These are phyloP conservation scores for Pestalotiopsis sp. DNA, from an alignment of 2,329 filamentous ascomycete genomes.

Conservation along the genomic window DNA sequence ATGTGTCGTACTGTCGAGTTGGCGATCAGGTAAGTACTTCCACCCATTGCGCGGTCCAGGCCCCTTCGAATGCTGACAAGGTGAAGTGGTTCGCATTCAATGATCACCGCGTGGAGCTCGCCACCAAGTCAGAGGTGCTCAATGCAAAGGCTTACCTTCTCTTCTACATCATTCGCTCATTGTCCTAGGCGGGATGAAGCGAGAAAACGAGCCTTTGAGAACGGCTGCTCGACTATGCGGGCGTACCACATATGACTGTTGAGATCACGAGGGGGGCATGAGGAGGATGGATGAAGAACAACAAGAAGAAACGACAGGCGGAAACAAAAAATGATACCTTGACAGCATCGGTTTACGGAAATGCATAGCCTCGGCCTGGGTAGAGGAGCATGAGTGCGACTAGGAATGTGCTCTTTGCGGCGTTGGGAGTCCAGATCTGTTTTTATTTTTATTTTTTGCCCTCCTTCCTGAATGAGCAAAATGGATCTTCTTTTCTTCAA, in stretches of 20 bases:
- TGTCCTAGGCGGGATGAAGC: constrained; percentile 42
- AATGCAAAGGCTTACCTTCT: constrained; percentile 86
- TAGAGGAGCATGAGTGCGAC: constrained; percentile 10
- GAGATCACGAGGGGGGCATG: not conserved
- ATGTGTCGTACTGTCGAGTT: constrained; percentile 85
- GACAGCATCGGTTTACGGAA: constrained; percentile 7
- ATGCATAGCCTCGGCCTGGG: constrained; percentile 29
- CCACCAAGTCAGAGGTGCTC: constrained; percentile 82
- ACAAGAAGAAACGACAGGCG: not conserved
- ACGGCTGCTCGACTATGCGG: not conserved
- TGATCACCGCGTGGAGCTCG: constrained; percentile 87
- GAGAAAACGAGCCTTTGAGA: not conserved
- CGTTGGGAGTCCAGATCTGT: not conserved
- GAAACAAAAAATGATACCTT: not conserved
- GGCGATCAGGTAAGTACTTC: constrained; percentile 63
- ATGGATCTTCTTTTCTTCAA: no score
- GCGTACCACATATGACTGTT: not conserved
- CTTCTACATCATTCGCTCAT: constrained; percentile 77
- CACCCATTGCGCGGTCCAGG: not conserved
- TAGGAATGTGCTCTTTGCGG: not conserved
- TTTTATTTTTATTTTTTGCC: not conserved
- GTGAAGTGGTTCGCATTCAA: constrained; percentile 91
- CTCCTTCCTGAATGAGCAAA: no score
- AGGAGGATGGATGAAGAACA: not conserved
- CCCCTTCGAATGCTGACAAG: constrained; percentile 16